phyloP scores from a whole-genome alignment of 371 early-diverging fungal genomes.

The Mortierella sp. region DNA sequence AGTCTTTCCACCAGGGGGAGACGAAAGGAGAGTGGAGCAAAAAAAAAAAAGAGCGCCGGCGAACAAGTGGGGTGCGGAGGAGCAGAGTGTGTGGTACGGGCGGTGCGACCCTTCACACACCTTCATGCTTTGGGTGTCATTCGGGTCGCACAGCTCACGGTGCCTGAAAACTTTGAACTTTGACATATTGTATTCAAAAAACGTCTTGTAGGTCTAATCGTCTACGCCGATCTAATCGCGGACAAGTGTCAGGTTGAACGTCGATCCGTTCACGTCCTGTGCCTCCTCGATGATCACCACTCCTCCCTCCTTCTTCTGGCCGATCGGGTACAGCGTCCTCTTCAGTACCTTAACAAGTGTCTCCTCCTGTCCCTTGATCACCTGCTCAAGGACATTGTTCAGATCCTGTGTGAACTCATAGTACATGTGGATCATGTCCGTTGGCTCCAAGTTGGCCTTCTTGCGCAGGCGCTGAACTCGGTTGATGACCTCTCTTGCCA shows the following conservation, averaged over 20 bases:
- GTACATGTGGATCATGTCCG: constrained; percentile 88
- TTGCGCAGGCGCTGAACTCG: constrained; percentile 98
- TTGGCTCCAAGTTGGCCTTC: constrained; percentile 88
- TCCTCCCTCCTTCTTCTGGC: constrained; percentile 52
- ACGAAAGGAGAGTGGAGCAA: no score
- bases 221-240: constrained; percentile 54
- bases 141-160: no score
- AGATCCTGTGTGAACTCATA: constrained; percentile 79
- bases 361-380: constrained; percentile 78
- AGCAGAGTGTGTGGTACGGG: no score
- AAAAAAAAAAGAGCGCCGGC: no score
- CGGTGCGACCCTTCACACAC: no score
- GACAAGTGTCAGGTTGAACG: constrained; percentile 57
- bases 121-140: no score
- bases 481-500: constrained; percentile 98
- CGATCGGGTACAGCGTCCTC: constrained; percentile 61
- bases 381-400: constrained; percentile 70
- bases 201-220: no score
- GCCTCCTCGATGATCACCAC: constrained; percentile 74
- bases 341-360: constrained; percentile 80
- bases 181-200: no score
- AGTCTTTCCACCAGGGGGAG: no score
- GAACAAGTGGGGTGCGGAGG: no score
- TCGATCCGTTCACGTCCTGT: constrained; percentile 74
- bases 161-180: no score